Percentiles rank a stretch among this genome's conserved stretches.
phyloP scores from a whole-genome alignment of 768 basidiomycete species.

The Lactarius pseudohatsudake region DNA sequence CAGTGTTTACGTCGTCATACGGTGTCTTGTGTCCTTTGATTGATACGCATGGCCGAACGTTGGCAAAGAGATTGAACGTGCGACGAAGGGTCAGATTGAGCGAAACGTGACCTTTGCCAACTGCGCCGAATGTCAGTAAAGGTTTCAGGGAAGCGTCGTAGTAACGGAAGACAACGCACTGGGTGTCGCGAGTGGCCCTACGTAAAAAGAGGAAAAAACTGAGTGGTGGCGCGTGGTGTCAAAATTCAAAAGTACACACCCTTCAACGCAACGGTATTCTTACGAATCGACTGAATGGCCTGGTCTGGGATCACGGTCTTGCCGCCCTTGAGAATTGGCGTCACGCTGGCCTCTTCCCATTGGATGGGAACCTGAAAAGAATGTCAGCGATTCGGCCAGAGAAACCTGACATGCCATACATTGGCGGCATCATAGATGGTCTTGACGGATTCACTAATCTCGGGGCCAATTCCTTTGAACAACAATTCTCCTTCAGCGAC shows the following conservation, averaged over 20 bases:
- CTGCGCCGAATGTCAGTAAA: slow-evolving; percentile 42
- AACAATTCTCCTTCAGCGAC: slow-evolving; percentile 21
- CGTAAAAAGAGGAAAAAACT: background rate
- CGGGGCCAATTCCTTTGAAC: slow-evolving; percentile 88
- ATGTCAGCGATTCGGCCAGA: slow-evolving; percentile 10
- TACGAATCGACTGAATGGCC: slow-evolving; percentile 89
- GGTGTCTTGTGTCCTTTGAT: slow-evolving; percentile 98
- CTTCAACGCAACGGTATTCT: slow-evolving; percentile 97
- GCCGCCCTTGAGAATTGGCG: slow-evolving; percentile 89
- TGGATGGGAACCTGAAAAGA: slow-evolving; percentile 82
- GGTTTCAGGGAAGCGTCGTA: background rate
- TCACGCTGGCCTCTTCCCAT: slow-evolving; percentile 99
- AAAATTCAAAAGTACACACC: slow-evolving; percentile 47
- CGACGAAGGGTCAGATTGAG: slow-evolving; percentile 95
- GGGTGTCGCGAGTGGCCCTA: slow-evolving; percentile 94
- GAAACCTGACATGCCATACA: slow-evolving; percentile 41
- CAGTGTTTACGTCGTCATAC: slow-evolving; percentile 97
- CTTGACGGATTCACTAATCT: slow-evolving; percentile 96
- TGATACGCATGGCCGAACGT: slow-evolving; percentile 94
- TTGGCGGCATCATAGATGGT: slow-evolving; percentile 88
- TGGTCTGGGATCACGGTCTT: slow-evolving; percentile 95
- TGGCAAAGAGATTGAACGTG: slow-evolving; percentile 98
- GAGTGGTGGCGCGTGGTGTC: background rate
- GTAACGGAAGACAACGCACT: slow-evolving; percentile 54
- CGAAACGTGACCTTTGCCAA: slow-evolving; percentile 98